A percentile compares a stretch with the other conserved stretches of the same genome.
Conservation (phyloP, 1,284 basidiomycete species). For the Leccinum holopus region DNA sequence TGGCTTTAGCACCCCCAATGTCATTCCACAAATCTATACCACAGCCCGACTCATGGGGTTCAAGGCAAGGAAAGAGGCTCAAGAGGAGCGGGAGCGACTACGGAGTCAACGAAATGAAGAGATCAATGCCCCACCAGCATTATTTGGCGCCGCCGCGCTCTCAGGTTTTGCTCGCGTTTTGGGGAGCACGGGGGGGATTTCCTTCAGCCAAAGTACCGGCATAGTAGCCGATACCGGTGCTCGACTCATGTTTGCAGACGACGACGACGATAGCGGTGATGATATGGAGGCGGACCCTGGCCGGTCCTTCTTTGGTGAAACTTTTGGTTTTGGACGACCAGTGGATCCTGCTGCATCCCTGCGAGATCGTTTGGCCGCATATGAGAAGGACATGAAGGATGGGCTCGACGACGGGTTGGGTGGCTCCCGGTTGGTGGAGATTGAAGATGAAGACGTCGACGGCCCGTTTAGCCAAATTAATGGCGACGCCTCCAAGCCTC, state of each 20-base stretch:
- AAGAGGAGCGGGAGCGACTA: conserved; percentile 55
- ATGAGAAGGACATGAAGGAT: conserved; percentile 47
- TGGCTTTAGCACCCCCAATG: conserved; percentile 70
- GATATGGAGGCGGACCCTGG: conserved; percentile 40
- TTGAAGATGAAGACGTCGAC: conserved; percentile 32
- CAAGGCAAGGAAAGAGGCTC: conserved; percentile 54
- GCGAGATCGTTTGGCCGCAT: conserved; percentile 60
- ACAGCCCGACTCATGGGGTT: conserved; percentile 57
- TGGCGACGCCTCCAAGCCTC: conserved; percentile 18
- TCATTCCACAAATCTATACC: conserved; percentile 68
- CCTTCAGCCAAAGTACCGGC: conserved; percentile 51
- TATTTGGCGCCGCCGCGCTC: conserved; percentile 34
- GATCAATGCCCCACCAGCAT: conserved; percentile 18
- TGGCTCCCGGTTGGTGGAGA: conserved; percentile 25
- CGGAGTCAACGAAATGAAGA: conserved; percentile 41
- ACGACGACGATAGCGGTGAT: conserved; percentile 56
- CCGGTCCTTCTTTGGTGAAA: conserved; percentile 48
- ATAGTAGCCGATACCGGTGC: conserved; percentile 47
- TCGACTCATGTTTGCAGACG: conserved; percentile 59
- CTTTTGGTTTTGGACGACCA: conserved; percentile 43
- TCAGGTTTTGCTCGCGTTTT: conserved; percentile 47
- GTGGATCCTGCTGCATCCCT: conserved; percentile 55
- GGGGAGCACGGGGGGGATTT: conserved; percentile 54
- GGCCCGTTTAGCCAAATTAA: conserved; percentile 36
- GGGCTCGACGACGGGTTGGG: conserved; percentile 33